These are phyloP conservation scores for Rubia yunnanensis DNA, from an alignment of 257 asterid species.

Conservation along the genomic window DNA sequence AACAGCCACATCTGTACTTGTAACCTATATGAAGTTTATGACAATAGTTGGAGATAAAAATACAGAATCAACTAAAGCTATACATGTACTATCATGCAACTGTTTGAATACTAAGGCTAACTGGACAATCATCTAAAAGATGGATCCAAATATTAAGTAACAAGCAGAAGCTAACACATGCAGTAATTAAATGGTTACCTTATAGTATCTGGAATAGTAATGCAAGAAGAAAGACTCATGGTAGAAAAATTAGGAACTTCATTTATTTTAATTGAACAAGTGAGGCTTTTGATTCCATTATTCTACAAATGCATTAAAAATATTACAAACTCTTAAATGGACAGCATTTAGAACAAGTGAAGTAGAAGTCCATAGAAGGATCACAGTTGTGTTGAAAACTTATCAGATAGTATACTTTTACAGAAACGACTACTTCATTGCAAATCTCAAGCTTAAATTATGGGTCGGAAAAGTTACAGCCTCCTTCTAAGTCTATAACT, in stretches of 20 bases:
- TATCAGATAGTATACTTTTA: neutral
- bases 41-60: conserved; percentile 3
- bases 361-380: neutral
- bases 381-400: neutral
- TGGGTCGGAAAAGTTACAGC: too few species aligned
- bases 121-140: neutral
- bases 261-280: too few species aligned
- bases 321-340: neutral
- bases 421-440: too few species aligned
- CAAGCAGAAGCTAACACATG: neutral
- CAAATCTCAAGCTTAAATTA: too few species aligned
- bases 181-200: too few species aligned
- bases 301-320: neutral
- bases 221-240: too few species aligned
- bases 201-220: too few species aligned
- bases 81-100: neutral
- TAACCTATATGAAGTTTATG: conserved; percentile 48
- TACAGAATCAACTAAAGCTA: neutral
- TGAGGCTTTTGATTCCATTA: neutral
- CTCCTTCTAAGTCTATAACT: too few species aligned
- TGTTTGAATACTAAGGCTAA: neutral
- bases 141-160: neutral
- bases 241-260: neutral
- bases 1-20: conserved; percentile 45
- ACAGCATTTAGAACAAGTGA: neutral